Percentiles rank a stretch among this genome's conserved stretches.
phyloP scores from a whole-genome alignment of 495 filamentous ascomycete genomes.

The Podospora comata region DNA sequence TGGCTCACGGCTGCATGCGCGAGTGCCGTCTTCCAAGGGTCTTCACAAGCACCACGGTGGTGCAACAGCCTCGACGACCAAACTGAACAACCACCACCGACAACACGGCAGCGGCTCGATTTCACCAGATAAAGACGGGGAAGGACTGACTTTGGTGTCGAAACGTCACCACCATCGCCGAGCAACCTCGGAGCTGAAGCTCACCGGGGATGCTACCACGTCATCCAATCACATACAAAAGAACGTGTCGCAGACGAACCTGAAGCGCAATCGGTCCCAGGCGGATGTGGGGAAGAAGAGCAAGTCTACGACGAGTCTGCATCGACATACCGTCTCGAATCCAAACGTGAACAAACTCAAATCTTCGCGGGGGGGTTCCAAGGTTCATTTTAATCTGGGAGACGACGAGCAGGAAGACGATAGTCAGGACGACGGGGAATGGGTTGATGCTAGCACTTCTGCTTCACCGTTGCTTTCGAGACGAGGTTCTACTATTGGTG shows the following conservation, averaged over 20 bases:
- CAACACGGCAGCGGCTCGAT: conserved; percentile 29
- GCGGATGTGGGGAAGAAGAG: conserved; percentile 46
- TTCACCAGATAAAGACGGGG: conserved; percentile 33
- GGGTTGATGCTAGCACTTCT: conserved; percentile 55
- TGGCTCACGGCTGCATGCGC: conserved; percentile 39
- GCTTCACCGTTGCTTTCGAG: conserved; percentile 54
- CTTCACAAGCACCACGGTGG: conserved; percentile 45
- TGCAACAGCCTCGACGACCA: conserved; percentile 36
- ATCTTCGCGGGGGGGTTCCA: conserved; percentile 28
- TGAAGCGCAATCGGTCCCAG: conserved; percentile 51
- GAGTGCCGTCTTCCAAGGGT: conserved; percentile 45
- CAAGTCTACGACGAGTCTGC: conserved; percentile 46
- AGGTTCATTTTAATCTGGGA: conserved; percentile 53
- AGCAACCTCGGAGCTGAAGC: conserved; percentile 42
- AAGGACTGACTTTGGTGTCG: conserved; percentile 28
- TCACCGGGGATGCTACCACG: conserved; percentile 35
- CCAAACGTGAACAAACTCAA: conserved; percentile 40
- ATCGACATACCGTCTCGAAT: conserved; percentile 41
- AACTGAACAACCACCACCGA: conserved; percentile 37
- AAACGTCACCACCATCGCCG: conserved; percentile 46
- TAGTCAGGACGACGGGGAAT: conserved; percentile 47
- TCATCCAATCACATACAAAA: conserved; percentile 40
- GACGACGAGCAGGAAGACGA: conserved; percentile 45
- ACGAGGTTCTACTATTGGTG: conserved; percentile 44
- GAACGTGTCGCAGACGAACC: conserved; percentile 43